These are phyloP conservation scores for Coccomyxa sp. DNA, from an alignment of 139 green algal genomes.

Conservation along the genomic window DNA sequence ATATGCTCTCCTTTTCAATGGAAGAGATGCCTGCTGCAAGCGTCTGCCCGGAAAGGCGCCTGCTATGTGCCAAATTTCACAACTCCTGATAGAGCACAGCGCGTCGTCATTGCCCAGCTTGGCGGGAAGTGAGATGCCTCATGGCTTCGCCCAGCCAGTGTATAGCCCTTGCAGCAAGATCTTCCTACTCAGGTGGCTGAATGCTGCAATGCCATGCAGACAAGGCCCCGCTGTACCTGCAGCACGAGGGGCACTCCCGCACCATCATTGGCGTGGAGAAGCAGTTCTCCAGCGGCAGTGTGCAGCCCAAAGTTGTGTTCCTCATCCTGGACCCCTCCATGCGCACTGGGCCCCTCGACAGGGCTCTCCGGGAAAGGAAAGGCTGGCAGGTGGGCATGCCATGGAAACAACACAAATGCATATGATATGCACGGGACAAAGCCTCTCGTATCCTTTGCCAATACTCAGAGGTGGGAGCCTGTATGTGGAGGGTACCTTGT, in stretches of 20 bases:
- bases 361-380: background rate
- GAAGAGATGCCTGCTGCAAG: background rate
- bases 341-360: background rate
- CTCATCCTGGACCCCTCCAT: constrained; percentile 23
- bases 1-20: background rate
- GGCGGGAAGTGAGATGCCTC: background rate
- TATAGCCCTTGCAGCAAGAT: background rate
- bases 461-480: background rate
- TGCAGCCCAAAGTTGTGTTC: constrained; percentile 5
- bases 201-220: background rate
- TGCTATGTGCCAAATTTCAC: background rate
- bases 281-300: background rate
- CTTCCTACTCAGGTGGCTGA: background rate
- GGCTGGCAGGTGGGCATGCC: constrained; percentile 12
- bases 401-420: background rate
- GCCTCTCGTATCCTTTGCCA: background rate
- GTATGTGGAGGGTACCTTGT: background rate
- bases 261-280: constrained; percentile 50
- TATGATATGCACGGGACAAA: background rate
- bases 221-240: constrained; percentile 47
- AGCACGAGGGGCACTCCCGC: constrained; percentile 51
- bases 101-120: background rate
- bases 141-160: background rate
- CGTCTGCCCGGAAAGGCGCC: no score
- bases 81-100: background rate